Evolutionary conservation across 345 rosid genomes (phyloP), one percentile per base, ranked within the genome.

Genomic region (Syzygium aqueum): DNA sequence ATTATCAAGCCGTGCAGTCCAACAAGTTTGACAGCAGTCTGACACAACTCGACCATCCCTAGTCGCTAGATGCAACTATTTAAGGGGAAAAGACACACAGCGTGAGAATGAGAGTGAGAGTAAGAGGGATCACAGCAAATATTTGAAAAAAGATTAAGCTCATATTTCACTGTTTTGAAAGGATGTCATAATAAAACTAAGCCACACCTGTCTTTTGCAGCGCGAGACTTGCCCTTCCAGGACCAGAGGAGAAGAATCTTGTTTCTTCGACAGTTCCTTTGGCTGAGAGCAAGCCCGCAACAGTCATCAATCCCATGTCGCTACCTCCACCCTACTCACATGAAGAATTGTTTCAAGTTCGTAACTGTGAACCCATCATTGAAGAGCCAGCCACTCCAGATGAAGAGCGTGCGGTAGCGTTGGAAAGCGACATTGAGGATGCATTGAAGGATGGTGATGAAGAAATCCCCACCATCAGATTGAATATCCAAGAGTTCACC

Each of bases 381-480:
- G 99, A 97, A 91, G 97, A 93, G 87, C 99, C 99, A n/a, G 89
- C 93, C 85, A 80, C 98, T 49, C 98, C 99, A 30, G 97, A 94
- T 85, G 94, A 87, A 90, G 93, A 92, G 86, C 85, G n/a, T 52
- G 56, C 59, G 23, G 94, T 91, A 87, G 88, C 90, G 73, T 87
- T 90, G 78, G 93, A 90, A 87, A 94, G 93, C 33, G 98, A 96
- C 90, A 96, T 95, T 50, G 99, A 97, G 90, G 95, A 97, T 84
- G 86, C 88, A 63, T 92, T 50, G 30, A 85, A 78, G 61, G 98
- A 94, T 56, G 96, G 95, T 88, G 94, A 95, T n/a, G 94, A 95
- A 86, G 97, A 95, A 90, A 95, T 96, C 89, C 98, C 98, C 54
- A 94, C 94, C 50, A 94, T 97, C 86, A 91, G 92, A 63, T 94